phyloP scores from a whole-genome alignment of 495 filamentous ascomycete species.

The Podospora appendiculata region DNA sequence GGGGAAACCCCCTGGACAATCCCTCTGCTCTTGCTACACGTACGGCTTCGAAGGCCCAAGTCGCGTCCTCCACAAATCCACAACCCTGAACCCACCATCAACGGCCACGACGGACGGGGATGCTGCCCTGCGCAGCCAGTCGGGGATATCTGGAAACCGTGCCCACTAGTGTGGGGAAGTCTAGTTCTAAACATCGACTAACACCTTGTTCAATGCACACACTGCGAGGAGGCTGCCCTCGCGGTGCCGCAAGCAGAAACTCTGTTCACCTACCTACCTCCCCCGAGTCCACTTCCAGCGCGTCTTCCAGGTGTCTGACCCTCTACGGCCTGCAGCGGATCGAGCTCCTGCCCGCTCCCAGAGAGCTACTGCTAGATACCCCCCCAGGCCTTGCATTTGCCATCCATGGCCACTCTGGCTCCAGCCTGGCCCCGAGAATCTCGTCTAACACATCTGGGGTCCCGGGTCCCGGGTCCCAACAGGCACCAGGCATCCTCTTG shows the following conservation, averaged over 20 bases:
- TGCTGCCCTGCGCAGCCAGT: conserved; percentile 4
- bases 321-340: conserved; percentile 6
- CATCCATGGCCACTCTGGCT: conserved; percentile 9
- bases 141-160: conserved; percentile 15
- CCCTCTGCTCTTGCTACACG: background rate
- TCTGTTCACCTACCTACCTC: conserved; percentile 6
- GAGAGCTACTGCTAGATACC: conserved; percentile 3
- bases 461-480: background rate
- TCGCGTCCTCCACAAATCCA: background rate
- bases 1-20: conserved; percentile 1
- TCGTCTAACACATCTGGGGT: background rate
- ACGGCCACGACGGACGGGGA: conserved; percentile 5
- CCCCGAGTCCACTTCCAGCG: too few species aligned
- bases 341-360: conserved; percentile 14
- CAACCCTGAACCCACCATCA: background rate
- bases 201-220: conserved; percentile 28
- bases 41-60: background rate
- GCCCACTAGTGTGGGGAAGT: conserved; percentile 17
- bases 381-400: conserved; percentile 1
- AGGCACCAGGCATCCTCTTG: conserved; percentile 11
- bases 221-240: conserved; percentile 15
- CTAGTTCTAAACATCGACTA: conserved; percentile 17
- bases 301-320: conserved; percentile 1
- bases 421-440: conserved; percentile 3
- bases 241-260: conserved; percentile 13